phyloP scores from a whole-genome alignment of 2,329 filamentous ascomycete genomes.

The Arachnomyces sp. region DNA sequence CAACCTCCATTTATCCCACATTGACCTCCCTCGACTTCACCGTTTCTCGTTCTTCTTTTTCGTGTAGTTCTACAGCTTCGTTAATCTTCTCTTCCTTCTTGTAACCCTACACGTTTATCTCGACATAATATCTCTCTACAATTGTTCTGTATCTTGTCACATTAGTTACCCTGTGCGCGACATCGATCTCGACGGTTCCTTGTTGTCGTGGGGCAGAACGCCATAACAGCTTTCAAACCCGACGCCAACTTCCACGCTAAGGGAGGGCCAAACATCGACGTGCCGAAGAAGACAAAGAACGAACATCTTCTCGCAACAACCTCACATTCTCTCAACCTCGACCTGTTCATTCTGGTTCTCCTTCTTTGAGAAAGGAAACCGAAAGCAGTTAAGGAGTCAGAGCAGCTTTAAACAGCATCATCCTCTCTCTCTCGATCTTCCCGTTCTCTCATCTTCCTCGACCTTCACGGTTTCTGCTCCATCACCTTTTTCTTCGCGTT shows the following conservation, averaged over 20 bases:
- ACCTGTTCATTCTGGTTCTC: constrained; percentile 8
- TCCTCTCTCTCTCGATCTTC: background rate
- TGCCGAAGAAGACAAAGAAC: constrained; percentile 26
- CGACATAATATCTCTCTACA: constrained; percentile 1
- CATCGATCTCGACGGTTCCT: constrained; percentile 6
- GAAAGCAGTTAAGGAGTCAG: too few relatives aligned
- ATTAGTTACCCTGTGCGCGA: background rate
- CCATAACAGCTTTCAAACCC: constrained; percentile 5
- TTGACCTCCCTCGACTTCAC: constrained; percentile 13
- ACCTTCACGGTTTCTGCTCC: constrained; percentile 3
- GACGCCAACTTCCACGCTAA: constrained; percentile 32
- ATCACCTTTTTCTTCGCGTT: constrained; percentile 1
- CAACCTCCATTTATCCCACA: background rate
- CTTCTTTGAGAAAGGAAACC: too few relatives aligned
- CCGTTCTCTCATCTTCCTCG: constrained; percentile 4
- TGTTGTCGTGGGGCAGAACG: constrained; percentile 28
- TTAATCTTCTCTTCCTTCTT: constrained; percentile 11
- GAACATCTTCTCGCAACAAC: constrained; percentile 23
- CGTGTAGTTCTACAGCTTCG: constrained; percentile 9
- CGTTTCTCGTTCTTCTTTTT: constrained; percentile 14
- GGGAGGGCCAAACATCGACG: constrained; percentile 35
- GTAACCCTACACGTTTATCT: background rate
- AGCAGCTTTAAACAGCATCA: too few relatives aligned
- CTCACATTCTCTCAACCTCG: constrained; percentile 20
- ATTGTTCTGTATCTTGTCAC: constrained; percentile 7